phyloP scores from a whole-genome alignment of 225 moss, liverwort and hornwort species.

The Lunularia cruciata region DNA sequence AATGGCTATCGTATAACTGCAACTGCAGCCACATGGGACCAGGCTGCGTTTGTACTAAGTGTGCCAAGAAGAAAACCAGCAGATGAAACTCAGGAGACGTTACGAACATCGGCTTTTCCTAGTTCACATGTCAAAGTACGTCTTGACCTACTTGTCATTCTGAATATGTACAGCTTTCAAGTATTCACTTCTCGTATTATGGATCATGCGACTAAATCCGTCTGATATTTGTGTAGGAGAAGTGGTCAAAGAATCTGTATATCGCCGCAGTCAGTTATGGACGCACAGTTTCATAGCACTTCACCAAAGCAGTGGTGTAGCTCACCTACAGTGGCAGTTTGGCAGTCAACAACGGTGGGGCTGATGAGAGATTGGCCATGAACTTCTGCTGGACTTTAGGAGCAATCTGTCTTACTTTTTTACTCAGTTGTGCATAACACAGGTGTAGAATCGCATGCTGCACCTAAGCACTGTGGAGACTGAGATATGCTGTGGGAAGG shows the following conservation, averaged over 20 bases:
- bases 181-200: not conserved
- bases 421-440: conserved; percentile 22
- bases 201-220: not conserved
- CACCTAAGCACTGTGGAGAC: conserved; percentile 25
- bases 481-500: conserved; percentile 22
- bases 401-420: conserved; percentile 18
- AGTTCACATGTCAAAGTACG: conserved; percentile 95
- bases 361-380: conserved; percentile 14
- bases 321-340: conserved; percentile 25
- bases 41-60: conserved; percentile 96
- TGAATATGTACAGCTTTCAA: not conserved
- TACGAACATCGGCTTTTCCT: conserved; percentile 93
- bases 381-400: conserved; percentile 21
- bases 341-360: conserved; percentile 20
- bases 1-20: conserved; percentile 98
- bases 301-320: conserved; percentile 10
- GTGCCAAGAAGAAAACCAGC: conserved; percentile 94
- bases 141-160: not conserved
- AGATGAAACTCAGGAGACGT: conserved; percentile 96
- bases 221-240: conserved; percentile 57
- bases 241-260: conserved; percentile 99
- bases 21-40: conserved; percentile 98
- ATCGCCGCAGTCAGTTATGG: conserved; percentile 99
- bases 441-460: conserved; percentile 28
- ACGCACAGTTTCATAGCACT: conserved; percentile 81